A percentile compares a stretch with the other conserved stretches of the same genome.
Conservation (phyloP, 768 basidiomycete genomes). For the Leccinum boreale region DNA sequence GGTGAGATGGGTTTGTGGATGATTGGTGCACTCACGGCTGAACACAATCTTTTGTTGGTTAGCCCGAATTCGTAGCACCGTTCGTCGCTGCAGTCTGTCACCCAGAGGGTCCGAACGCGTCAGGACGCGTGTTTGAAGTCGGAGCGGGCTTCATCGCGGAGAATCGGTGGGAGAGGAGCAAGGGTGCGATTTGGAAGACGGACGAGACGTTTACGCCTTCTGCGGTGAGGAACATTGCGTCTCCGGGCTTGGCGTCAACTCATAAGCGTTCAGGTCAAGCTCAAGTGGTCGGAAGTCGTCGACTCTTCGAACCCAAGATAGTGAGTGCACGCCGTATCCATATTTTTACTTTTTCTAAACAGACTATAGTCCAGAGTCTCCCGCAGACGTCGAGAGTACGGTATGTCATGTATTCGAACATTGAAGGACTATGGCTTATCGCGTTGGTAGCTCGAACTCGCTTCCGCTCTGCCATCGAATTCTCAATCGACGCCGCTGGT, state of each 20-base stretch:
- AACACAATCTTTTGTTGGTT: background rate
- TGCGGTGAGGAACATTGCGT: conserved; percentile 53
- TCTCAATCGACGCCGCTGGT: conserved; percentile 65
- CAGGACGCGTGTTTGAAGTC: conserved; percentile 84
- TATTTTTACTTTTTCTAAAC: conserved; percentile 8
- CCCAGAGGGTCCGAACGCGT: conserved; percentile 75
- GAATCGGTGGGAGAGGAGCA: conserved; percentile 89
- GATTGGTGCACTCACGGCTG: background rate
- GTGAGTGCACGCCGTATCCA: conserved; percentile 39
- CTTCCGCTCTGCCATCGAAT: conserved; percentile 65
- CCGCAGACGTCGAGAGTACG: conserved; percentile 59
- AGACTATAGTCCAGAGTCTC: conserved; percentile 53
- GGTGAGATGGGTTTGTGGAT: conserved; percentile 33
- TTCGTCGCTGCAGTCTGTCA: conserved; percentile 87
- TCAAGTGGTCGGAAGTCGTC: conserved; percentile 76
- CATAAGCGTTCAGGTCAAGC: conserved; percentile 56
- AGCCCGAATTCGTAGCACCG: conserved; percentile 90
- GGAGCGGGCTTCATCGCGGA: conserved; percentile 92
- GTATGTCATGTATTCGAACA: conserved; percentile 31
- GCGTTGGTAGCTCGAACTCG: conserved; percentile 53
- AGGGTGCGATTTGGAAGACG: conserved; percentile 85
- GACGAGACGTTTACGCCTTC: conserved; percentile 91
- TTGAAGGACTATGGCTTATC: background rate
- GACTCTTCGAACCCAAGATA: conserved; percentile 73
- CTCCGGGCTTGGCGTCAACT: background rate